Evolutionary conservation across 2,329 filamentous ascomycete species (phyloP).

Genomic region (Lojkania enalia): DNA sequence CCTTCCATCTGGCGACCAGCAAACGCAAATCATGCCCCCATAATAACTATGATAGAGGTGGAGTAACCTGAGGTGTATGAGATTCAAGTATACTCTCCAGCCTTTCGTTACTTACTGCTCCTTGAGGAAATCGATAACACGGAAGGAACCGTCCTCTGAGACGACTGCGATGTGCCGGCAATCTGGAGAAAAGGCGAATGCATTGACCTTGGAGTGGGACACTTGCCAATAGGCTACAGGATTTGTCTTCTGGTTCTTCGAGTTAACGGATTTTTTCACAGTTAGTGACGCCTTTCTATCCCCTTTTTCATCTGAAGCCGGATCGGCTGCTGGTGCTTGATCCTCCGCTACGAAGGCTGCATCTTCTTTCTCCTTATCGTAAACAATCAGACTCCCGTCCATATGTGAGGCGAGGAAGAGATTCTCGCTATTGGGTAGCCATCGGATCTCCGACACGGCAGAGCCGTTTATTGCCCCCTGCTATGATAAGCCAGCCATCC

Average conservation of each 20-base stretch:
- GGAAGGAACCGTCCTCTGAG: slow-evolving; percentile 85
- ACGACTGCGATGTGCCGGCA: slow-evolving; percentile 85
- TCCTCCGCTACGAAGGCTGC: slow-evolving; percentile 75
- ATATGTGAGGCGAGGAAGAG: slow-evolving; percentile 90
- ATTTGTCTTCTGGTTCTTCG: slow-evolving; percentile 90
- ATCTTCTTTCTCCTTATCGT: slow-evolving; percentile 97
- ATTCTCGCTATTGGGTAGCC: slow-evolving; percentile 93
- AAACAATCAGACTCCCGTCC: slow-evolving; percentile 88
- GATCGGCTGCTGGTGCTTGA: slow-evolving; percentile 24
- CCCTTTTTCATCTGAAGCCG: slow-evolving; percentile 36
- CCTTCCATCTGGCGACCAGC: slow-evolving; percentile 96
- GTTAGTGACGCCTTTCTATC: slow-evolving; percentile 56
- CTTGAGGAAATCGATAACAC: slow-evolving; percentile 87
- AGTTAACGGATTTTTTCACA: slow-evolving; percentile 88
- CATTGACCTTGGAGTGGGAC: slow-evolving; percentile 87
- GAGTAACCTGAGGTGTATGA: slow-evolving; percentile 63
- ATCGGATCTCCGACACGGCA: slow-evolving; percentile 83
- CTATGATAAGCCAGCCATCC: slow-evolving; percentile 11
- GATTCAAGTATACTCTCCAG: neutral
- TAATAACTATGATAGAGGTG: slow-evolving; percentile 92
- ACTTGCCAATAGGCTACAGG: slow-evolving; percentile 92
- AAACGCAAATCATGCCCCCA: slow-evolving; percentile 87
- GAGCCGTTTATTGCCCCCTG: slow-evolving; percentile 85
- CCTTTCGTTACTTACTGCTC: slow-evolving; percentile 68
- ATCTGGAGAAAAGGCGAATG: slow-evolving; percentile 90